Conservation (phyloP, 345 rosid genomes). For the Camelina laxa region DNA sequence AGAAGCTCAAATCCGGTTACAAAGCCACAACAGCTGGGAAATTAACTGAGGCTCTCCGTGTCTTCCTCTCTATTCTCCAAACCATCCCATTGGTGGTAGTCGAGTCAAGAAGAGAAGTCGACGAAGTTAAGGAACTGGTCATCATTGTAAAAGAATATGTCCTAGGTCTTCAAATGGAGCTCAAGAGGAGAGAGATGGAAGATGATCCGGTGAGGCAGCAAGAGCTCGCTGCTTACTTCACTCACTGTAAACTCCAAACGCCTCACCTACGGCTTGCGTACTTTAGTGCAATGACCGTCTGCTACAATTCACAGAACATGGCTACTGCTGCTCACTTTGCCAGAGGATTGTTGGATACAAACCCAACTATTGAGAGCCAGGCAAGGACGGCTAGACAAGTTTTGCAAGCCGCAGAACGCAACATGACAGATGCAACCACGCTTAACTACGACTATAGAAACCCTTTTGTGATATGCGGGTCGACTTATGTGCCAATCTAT, state of each 20-base stretch:
- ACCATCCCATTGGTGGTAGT: conserved; percentile 91
- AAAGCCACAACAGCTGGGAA: conserved; percentile 86
- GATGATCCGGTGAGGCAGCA: conserved; percentile 79
- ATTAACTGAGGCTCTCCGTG: conserved; percentile 75
- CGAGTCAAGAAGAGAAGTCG: conserved; percentile 96
- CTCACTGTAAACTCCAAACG: conserved; percentile 87
- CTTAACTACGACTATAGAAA: conserved; percentile 92
- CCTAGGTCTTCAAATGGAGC: conserved; percentile 82
- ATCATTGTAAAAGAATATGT: conserved; percentile 83
- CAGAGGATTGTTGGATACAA: conserved; percentile 76
- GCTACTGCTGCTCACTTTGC: conserved; percentile 88
- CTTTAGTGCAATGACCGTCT: conserved; percentile 77
- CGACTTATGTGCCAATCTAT: conserved; percentile 91
- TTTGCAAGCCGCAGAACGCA: conserved; percentile 80
- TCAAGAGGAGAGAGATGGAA: conserved; percentile 77
- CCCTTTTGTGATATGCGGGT: conserved; percentile 89
- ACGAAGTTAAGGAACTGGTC: conserved; percentile 89
- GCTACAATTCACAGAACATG: conserved; percentile 79
- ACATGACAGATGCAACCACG: conserved; percentile 64
- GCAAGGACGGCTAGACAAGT: conserved; percentile 85
- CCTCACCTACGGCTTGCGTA: conserved; percentile 87
- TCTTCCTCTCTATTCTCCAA: conserved; percentile 80
- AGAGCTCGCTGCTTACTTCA: conserved; percentile 98
- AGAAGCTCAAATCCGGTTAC: conserved; percentile 90
- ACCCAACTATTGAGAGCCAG: conserved; percentile 72